Evolutionary conservation across 108 stramenopile species (phyloP).

Genomic region (Skeletonema grethae): DNA sequence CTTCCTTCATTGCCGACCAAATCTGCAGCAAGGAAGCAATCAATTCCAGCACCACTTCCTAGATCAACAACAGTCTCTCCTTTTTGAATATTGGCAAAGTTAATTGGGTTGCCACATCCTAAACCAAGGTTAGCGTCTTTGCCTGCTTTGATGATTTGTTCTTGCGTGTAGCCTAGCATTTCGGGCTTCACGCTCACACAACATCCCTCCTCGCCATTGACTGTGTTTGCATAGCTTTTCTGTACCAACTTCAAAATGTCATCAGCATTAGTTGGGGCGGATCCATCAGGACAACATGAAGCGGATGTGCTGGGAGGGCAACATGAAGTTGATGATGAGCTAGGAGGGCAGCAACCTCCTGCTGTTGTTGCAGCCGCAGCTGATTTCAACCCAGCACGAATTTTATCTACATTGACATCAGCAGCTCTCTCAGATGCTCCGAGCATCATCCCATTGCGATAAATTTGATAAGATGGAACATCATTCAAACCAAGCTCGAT

Average conservation of each 20-base stretch:
- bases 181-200: conserved; percentile 30
- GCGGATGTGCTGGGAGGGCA: conserved; percentile 12
- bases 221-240: conserved; percentile 41
- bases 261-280: conserved; percentile 9
- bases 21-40: conserved; percentile 61
- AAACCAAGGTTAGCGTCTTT: conserved; percentile 48
- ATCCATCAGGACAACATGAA: conserved; percentile 11
- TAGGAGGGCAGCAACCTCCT: conserved; percentile 23
- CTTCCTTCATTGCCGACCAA: conserved; percentile 53
- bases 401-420: conserved; percentile 11
- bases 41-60: conserved; percentile 69
- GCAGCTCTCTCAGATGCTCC: conserved; percentile 3
- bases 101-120: conserved; percentile 55
- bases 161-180: conserved; percentile 33
- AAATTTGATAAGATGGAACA: conserved; percentile 36
- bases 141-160: conserved; percentile 34
- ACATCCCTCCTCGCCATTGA: conserved; percentile 27
- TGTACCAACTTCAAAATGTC: conserved; percentile 22
- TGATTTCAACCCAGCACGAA: conserved; percentile 8
- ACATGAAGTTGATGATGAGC: conserved; percentile 4
- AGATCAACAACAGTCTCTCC: conserved; percentile 67
- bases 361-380: neutral
- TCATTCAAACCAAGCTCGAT: conserved; percentile 46
- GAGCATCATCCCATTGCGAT: conserved; percentile 17
- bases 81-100: conserved; percentile 25